Evolutionary conservation across 208 protist species (phyloP).

Genomic region (Trypanosoma platydactyli): DNA sequence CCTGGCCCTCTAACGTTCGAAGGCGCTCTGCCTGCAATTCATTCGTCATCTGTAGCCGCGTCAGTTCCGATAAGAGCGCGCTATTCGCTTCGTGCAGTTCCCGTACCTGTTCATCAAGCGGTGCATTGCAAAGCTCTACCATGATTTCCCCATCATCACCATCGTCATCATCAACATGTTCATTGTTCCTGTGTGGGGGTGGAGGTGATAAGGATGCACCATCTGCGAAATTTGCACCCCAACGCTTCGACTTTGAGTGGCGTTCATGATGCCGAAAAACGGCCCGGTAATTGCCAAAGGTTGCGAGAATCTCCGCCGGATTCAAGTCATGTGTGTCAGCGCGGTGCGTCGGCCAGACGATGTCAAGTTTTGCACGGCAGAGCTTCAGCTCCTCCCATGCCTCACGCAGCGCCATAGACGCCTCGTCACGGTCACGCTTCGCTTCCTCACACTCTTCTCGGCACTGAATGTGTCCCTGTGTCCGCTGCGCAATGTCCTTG

Average conservation of each 20-base stretch:
- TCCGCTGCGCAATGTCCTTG: conserved; percentile 82
- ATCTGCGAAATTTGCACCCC: background rate
- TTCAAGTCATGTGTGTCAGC: conserved; percentile 64
- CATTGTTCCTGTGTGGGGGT: no score
- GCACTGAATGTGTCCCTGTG: conserved; percentile 67
- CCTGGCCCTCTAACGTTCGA: conserved; percentile 26
- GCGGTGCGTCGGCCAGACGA: conserved; percentile 83
- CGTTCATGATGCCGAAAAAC: conserved; percentile 24
- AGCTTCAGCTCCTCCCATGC: conserved; percentile 50
- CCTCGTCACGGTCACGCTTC: conserved; percentile 69
- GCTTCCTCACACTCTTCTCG: conserved; percentile 84
- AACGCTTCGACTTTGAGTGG: background rate
- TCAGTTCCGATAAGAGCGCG: conserved; percentile 62
- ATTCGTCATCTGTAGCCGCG: conserved; percentile 70
- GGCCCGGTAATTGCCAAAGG: conserved; percentile 41
- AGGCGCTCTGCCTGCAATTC: conserved; percentile 71
- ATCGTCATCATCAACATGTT: conserved; percentile 19
- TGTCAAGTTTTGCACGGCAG: conserved; percentile 69
- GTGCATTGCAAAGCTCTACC: conserved; percentile 27
- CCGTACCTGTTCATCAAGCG: conserved; percentile 51
- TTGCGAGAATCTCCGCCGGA: conserved; percentile 59
- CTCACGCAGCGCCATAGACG: conserved; percentile 38
- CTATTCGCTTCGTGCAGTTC: conserved; percentile 87
- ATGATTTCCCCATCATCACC: conserved; percentile 23
- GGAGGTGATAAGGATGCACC: background rate